Base-by-base conservation (phyloP, 371 early-diverging fungal genomes). In the Mortierella sp. region DNA sequence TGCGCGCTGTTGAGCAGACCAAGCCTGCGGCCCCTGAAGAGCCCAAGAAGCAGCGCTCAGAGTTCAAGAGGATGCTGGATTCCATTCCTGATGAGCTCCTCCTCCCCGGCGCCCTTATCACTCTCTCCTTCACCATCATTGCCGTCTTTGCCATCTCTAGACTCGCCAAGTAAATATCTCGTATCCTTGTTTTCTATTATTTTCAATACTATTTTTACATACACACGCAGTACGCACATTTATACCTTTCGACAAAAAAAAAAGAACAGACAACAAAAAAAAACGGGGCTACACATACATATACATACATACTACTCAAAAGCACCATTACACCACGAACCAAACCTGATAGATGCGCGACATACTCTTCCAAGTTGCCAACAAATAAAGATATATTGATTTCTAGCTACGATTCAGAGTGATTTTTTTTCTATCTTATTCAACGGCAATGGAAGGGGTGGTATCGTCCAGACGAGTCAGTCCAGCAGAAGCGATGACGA, bases 101-200 rank as follows among this genome's bases (percentile, higher is more conserved):
- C 39, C 76, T 92, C 13, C 93, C 93, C 44, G 91, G 90, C 37
- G 91, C 93, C 24, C 85, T 93, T 76, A 82, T 90, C 31, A 90
- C 90, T 43, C 85, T 92, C 43, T 90, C 90, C 34, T 85, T 90
- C 40, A 90, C 87, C 26, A 91, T 92, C 73, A 71, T 91, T 40
- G 89, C 90, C 43, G 92, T 91, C 2, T 91, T 92, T 85, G 87
- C 89, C 31, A 85, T 89, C 39, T 86, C 89, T 50, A 85, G 89
- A 63, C 50, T 74, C 22, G 73, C 81, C 66, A 81, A 81, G 77
- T 80, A 80, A 68, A 63, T 6, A 44, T n/a, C n/a, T n/a, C n/a
- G n/a, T n/a, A 43, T 29, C 52, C 16, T 47, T 10, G 10, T 39
- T 8, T 22, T n/a, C 13, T n/a, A 34, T n/a, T 39, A 26, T 39